Base-by-base conservation (phyloP, 2,329 filamentous ascomycete genomes). In the Hypocrella siamensis region DNA sequence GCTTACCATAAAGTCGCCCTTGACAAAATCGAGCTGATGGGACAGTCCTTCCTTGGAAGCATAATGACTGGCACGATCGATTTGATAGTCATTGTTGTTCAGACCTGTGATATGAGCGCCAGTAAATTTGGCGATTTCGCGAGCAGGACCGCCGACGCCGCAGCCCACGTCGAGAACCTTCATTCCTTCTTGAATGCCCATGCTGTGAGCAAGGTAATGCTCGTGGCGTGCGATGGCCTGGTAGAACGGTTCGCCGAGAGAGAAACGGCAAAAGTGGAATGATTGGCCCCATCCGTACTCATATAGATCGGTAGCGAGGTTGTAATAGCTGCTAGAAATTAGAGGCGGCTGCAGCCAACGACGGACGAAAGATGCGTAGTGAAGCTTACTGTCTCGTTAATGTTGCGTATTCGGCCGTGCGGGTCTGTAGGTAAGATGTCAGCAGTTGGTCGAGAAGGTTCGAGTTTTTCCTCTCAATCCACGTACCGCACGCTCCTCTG, bases 41-140 rank as follows among this genome's bases (percentile, higher is more conserved):
- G 77, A 68, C 32, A 96, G 64, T 31, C 78, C 77, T 59, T 93
- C 83, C 58, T 84, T 83, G 39, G 69, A 59, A 3, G 86, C 84
- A 52, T 94, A 93, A 33, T 69, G 65, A 11, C 75, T 85, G n/a
- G 86, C 88, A 42, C 90, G 82, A 53, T 94, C 74, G 43, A 96
- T 93, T 63, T 96, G 90, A 66, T 98, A 98, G 62, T 94, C 84
- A 59, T 96, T 96, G 75, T 94, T 96, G 75, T 96, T 98, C 54
- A 96, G 62, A 27, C 90, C 90, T 17, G 84, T 79, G 40, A 96
- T 71, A 46, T 94, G 84, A 46, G 74, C 79, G 38, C 82, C 88
- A 9, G 83, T 79, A 62, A 98, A 98, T 61, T 92, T 92, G 60
- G 82, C 83, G 47, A 98, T 96, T 64, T 96, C 86, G 39, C 86